Evolutionary conservation across 2,329 filamentous ascomycete species (phyloP), one percentile per base, ranked within the genome.

Genomic region (Alternaria alternata): DNA sequence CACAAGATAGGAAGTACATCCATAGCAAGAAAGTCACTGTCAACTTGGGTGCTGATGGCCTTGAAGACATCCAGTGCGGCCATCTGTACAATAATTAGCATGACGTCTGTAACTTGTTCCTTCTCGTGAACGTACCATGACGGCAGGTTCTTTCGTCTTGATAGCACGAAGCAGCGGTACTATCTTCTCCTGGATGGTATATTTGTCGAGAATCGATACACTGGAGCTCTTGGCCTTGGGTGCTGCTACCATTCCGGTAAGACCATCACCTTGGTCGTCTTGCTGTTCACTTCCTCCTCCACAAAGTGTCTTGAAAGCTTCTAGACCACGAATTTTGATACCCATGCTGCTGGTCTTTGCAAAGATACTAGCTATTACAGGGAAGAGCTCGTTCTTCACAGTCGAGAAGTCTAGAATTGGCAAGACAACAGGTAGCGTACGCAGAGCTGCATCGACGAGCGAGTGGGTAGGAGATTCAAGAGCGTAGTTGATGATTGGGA

Each of bases 101-200:
- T 12, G 4, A 24, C 39, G 5, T 52, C 16, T 22, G n/a, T 43
- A 63, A 51, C 24, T 12, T 39, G 5, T 22, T 11, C 3, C 0
- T 24, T 26, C 22, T n/a, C 14, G 11, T 9, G 1, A 41, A 64
- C 78, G 65, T 76, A 82, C 81, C 92, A 98, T 98, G 9, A 99
- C 95, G 7, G 93, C 94, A 0, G 95, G 95, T 77, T 99, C 95
- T 75, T 97, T 98, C 0, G 95, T 99, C 80, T 97, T 98, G 81
- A 99, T 98, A 2, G 85, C 93, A 73, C 92, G 93, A 62, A 99
- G 85, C 5, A 98, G 81, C 0, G 95, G 95, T 0, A 98, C 87
- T 34, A 99, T 91, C 81, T 97, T 98, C 76, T 99, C 95, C 77
- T 99, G 95, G 81, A 99, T 94, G 0, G 95, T 98, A 74, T 95